Percentiles rank a stretch among this genome's conserved stretches.
Evolutionary conservation across 805 yeast species (phyloP).

Genomic region (Ogataea corticis): DNA sequence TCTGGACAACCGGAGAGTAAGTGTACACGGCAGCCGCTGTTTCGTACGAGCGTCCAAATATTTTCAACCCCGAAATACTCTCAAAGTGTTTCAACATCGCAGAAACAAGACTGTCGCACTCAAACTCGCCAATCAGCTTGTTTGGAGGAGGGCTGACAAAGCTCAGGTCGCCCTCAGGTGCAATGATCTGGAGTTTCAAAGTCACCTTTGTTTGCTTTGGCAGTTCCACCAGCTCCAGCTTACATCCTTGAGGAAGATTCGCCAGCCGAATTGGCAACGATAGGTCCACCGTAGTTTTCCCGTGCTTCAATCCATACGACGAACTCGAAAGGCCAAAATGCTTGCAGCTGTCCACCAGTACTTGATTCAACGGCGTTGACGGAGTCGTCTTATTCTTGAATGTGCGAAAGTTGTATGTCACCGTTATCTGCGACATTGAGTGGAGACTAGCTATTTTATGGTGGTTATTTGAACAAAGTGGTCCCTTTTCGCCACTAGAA

Average conservation of each 20-base stretch:
- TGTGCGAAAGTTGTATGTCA: conserved; percentile 36
- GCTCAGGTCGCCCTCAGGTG: conserved; percentile 18
- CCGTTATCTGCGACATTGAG: conserved; percentile 39
- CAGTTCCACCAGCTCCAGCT: conserved; percentile 31
- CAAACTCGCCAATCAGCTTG: conserved; percentile 16
- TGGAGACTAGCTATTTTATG: neutral
- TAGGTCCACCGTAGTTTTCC: conserved; percentile 35
- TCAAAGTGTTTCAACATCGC: conserved; percentile 23
- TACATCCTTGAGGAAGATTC: conserved; percentile 46
- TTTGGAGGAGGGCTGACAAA: conserved; percentile 16
- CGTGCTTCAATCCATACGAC: conserved; percentile 26
- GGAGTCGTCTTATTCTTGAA: conserved; percentile 38
- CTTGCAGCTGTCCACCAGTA: conserved; percentile 34
- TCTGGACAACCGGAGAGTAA: conserved; percentile 19
- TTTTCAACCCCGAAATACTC: conserved; percentile 1
- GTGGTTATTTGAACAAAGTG: neutral
- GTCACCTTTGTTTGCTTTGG: conserved; percentile 16
- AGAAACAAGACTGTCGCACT: conserved; percentile 7
- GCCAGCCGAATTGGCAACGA: conserved; percentile 45
- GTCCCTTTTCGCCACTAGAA: conserved; percentile 3
- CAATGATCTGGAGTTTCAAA: conserved; percentile 25
- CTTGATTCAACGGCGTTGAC: conserved; percentile 38
- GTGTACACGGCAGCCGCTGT: neutral
- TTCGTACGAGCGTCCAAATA: conserved; percentile 10
- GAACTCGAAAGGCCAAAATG: conserved; percentile 38